A percentile compares a stretch with the other conserved stretches of the same genome.
Conservation (phyloP, 164 flowering plant genomes). For the Magnolia officinalis region DNA sequence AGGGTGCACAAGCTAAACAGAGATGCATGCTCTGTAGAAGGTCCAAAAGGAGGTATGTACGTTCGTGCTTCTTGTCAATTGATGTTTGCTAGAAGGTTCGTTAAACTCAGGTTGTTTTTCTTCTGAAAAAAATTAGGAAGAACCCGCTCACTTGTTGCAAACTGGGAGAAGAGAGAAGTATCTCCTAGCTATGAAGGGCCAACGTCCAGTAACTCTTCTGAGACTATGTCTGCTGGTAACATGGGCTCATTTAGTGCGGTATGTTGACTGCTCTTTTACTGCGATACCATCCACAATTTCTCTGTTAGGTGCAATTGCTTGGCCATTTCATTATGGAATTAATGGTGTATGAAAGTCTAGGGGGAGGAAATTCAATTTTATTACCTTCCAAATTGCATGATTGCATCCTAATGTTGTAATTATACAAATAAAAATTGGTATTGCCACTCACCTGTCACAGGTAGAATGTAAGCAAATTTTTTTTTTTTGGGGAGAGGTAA, state of each 20-base stretch:
- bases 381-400: background rate
- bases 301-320: slow-evolving; percentile 3
- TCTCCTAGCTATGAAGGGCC: slow-evolving; percentile 43
- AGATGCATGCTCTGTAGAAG: slow-evolving; percentile 41
- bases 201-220: slow-evolving; percentile 34
- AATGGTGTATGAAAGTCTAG: background rate
- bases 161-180: slow-evolving; percentile 71
- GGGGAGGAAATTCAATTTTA: background rate
- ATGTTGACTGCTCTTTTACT: slow-evolving; percentile 14
- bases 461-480: background rate
- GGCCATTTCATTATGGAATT: background rate
- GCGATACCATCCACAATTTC: background rate
- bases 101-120: background rate
- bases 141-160: slow-evolving; percentile 47
- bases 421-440: too few species aligned
- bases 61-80: background rate
- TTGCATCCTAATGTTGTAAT: too few species aligned
- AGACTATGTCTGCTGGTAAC: slow-evolving; percentile 30
- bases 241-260: slow-evolving; percentile 38
- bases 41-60: slow-evolving; percentile 35
- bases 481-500: background rate
- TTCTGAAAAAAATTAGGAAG: slow-evolving; percentile 36
- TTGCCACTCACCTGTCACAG: too few species aligned
- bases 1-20: slow-evolving; percentile 34
- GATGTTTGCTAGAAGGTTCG: background rate